Base-by-base conservation (phyloP, 345 rosid species). In the Dipteronia dyeriana region DNA sequence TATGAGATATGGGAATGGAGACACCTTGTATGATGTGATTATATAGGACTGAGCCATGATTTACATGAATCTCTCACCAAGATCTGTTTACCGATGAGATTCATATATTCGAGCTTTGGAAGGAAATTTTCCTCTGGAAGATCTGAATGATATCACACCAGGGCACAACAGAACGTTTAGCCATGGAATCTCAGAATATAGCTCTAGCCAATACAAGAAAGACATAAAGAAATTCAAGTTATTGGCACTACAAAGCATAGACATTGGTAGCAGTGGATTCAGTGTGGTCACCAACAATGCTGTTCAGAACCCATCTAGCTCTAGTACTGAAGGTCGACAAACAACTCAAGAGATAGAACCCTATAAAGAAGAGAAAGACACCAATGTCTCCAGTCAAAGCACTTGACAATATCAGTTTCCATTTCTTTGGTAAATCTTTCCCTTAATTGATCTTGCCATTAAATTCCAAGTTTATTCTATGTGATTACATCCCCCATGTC, bases 31-130 rank as follows among this genome's bases (percentile, higher is more conserved):
- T n/a, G n/a, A n/a, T n/a, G n/a, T n/a, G n/a, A n/a, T n/a, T n/a
- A n/a, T n/a, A n/a, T n/a, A n/a, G n/a, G n/a, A n/a, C n/a, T n/a
- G n/a, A n/a, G n/a, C n/a, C n/a, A n/a, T n/a, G n/a, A n/a, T n/a
- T n/a, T n/a, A n/a, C n/a, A n/a, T n/a, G n/a, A n/a, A n/a, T n/a
- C n/a, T n/a, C n/a, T n/a, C n/a, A n/a, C n/a, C n/a, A n/a, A n/a
- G n/a, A n/a, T n/a, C n/a, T n/a, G n/a, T n/a, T n/a, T n/a, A n/a
- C n/a, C n/a, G n/a, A n/a, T n/a, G n/a, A n/a, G n/a, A n/a, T n/a
- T n/a, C n/a, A n/a, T n/a, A n/a, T n/a, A n/a, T 91, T 78, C 91
- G 93, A 85, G 95, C 90, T 66, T 81, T 95, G 56, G 97, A 90
- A 83, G 98, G 98, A 56, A 91, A 91, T 71, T 75, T 89, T 39